Evolutionary conservation across 2,329 filamentous ascomycete genomes (phyloP).

Genomic region (Cercospora zeina): DNA sequence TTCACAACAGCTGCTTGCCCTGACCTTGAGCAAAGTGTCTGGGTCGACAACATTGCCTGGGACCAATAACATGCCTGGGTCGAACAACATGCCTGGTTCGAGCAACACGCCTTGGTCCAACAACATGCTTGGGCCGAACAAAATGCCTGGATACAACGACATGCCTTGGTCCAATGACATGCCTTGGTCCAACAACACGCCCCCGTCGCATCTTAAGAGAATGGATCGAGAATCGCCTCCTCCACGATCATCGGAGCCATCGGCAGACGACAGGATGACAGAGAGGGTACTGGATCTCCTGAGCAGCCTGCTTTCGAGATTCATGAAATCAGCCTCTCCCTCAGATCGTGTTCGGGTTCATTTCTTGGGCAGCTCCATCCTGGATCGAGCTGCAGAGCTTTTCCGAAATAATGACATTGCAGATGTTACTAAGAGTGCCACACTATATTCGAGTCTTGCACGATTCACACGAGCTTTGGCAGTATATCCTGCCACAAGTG

Average conservation of each 20-base stretch:
- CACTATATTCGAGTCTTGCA: slow-evolving; percentile 45
- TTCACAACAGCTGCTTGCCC: no score
- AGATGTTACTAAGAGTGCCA: slow-evolving; percentile 39
- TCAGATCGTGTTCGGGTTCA: slow-evolving; percentile 36
- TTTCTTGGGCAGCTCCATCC: slow-evolving; percentile 42
- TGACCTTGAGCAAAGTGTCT: no score
- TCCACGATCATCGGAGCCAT: neutral
- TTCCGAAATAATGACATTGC: slow-evolving; percentile 47
- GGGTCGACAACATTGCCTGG: no score
- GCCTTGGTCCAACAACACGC: no score
- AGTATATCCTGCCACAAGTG: slow-evolving; percentile 37
- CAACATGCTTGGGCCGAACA: no score
- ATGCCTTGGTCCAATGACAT: no score
- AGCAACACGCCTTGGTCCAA: no score
- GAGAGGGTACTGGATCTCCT: slow-evolving; percentile 24
- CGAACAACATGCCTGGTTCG: no score
- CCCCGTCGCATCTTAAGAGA: neutral
- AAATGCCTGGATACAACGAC: no score
- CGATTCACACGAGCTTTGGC: slow-evolving; percentile 44
- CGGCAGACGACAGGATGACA: slow-evolving; percentile 27
- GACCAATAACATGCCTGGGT: no score
- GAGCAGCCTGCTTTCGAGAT: slow-evolving; percentile 33
- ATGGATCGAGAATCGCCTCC: neutral
- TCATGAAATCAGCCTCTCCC: slow-evolving; percentile 35
- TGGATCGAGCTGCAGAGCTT: slow-evolving; percentile 44